Base-by-base conservation (phyloP, 2,329 filamentous ascomycete genomes). In the Xylaria sp. region DNA sequence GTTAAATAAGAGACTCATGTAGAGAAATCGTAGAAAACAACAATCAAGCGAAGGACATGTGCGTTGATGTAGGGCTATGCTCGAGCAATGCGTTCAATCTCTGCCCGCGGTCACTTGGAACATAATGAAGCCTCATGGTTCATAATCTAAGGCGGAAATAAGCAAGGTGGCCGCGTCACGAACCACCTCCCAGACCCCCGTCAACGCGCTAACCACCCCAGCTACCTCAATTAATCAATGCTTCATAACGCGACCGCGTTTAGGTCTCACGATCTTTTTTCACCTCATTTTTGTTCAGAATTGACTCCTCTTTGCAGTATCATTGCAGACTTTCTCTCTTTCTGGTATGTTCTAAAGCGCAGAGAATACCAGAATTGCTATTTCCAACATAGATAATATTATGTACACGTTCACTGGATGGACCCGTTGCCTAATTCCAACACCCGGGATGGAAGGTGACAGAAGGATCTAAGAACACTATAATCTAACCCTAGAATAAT, bases 211-310 rank as follows among this genome's bases (percentile, higher is more conserved):
- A 31, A 10, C n/a, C 5, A 31, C 15, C 15, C 51, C 28, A 31
- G 5, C 25, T 28, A 31, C 13, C 28, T 9, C 9, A 36, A 54
- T 36, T 20, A 33, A 20, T 31, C 51, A n/a, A 9, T 33, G 18
- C 13, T 54, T 54, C n/a, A 54, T 54, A 54, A 54, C 13, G 51
- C 51, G 28, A 54, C 28, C 51, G 51, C 51, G 51, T 20, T 54
- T 54, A 54, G 5, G 25, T 33, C 12, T n/a, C 25, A 33, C 25
- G 13, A 33, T 33, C 5, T 5, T 18, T 33, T 54, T 54, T 33
- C 33, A 54, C 51, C 51, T 8, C 33, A 4, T 33, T 54, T 33
- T 9, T 28, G 3, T 31, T 28, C 23, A 28, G 23, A 52, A 52
- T 52, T 52, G 23, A 31, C 10, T 13, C 23, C 49, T 52, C 10